These are phyloP conservation scores for Eragrostis nindensis DNA, from an alignment of 176 grass and related monocot genomes.

Conservation along the genomic window DNA sequence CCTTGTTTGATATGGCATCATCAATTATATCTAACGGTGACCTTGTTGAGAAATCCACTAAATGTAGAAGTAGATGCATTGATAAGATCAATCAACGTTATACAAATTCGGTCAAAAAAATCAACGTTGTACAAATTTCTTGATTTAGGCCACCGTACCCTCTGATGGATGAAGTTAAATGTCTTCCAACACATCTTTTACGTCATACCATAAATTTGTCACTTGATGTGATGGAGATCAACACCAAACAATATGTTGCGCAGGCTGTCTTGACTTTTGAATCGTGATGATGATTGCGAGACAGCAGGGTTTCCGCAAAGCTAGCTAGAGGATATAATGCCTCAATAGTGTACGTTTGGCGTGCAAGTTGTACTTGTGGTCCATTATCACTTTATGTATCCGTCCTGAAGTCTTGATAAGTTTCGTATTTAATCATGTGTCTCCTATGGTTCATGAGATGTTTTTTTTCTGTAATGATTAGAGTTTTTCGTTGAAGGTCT, in stretches of 20 bases:
- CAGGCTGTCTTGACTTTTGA: slow-evolving; percentile 9
- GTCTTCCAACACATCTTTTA: too few species aligned
- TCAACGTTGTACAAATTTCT: not conserved
- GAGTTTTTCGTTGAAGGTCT: not conserved
- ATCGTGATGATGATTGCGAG: not conserved
- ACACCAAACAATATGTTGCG: not conserved
- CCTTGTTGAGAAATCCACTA: not conserved
- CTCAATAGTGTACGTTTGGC: slow-evolving; percentile 30
- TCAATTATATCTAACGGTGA: too few species aligned
- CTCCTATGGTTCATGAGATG: not conserved
- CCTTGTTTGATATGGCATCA: too few species aligned
- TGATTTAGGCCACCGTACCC: not conserved
- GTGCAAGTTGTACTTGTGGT: slow-evolving; percentile 16
- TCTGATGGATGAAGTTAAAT: not conserved
- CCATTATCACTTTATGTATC: not conserved
- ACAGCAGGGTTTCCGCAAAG: not conserved
- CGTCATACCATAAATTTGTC: not conserved
- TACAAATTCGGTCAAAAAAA: too few species aligned
- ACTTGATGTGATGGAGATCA: not conserved
- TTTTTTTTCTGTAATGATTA: not conserved
- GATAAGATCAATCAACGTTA: not conserved
- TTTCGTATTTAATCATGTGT: slow-evolving; percentile 16
- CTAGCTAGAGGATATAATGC: slow-evolving; percentile 8
- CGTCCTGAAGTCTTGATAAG: not conserved
- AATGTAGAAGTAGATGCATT: not conserved